phyloP scores from a whole-genome alignment of 2,329 filamentous ascomycete species.

The Cercospora canescens region DNA sequence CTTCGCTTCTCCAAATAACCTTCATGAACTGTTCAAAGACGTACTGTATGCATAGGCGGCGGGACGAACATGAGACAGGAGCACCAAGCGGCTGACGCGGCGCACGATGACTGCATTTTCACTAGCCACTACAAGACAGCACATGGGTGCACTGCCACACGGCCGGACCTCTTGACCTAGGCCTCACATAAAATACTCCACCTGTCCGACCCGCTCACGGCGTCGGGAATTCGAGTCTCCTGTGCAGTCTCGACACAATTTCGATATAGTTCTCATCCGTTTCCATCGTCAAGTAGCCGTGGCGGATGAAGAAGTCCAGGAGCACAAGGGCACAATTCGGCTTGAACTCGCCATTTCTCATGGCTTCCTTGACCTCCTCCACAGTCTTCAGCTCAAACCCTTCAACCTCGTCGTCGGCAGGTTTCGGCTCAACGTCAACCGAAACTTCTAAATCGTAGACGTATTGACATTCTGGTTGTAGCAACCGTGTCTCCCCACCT shows the following conservation, averaged over 20 bases:
- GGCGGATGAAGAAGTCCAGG: slow-evolving; percentile 86
- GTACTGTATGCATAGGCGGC: neutral
- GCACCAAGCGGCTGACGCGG: neutral
- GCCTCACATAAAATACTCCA: neutral
- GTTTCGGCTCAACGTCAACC: slow-evolving; percentile 65
- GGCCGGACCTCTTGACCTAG: neutral
- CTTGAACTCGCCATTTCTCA: slow-evolving; percentile 79
- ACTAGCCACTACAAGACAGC: neutral
- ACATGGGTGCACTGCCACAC: neutral
- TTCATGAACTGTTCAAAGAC: neutral
- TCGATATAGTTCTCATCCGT: slow-evolving; percentile 78
- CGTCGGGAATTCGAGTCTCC: slow-evolving; percentile 72
- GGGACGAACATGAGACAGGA: neutral
- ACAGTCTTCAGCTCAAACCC: slow-evolving; percentile 77
- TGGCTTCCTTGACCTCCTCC: slow-evolving; percentile 69
- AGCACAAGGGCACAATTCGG: slow-evolving; percentile 85
- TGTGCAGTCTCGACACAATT: slow-evolving; percentile 74
- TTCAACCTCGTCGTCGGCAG: slow-evolving; percentile 87
- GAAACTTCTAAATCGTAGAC: slow-evolving; percentile 85
- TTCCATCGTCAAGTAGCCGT: slow-evolving; percentile 74
- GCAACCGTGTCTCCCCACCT: slow-evolving; percentile 75
- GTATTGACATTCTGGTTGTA: slow-evolving; percentile 91
- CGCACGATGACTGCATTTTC: neutral
- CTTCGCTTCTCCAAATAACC: neutral
- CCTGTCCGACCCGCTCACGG: slow-evolving; percentile 26